Base-by-base conservation (phyloP, 768 basidiomycete species). In the Mycena polygramma region DNA sequence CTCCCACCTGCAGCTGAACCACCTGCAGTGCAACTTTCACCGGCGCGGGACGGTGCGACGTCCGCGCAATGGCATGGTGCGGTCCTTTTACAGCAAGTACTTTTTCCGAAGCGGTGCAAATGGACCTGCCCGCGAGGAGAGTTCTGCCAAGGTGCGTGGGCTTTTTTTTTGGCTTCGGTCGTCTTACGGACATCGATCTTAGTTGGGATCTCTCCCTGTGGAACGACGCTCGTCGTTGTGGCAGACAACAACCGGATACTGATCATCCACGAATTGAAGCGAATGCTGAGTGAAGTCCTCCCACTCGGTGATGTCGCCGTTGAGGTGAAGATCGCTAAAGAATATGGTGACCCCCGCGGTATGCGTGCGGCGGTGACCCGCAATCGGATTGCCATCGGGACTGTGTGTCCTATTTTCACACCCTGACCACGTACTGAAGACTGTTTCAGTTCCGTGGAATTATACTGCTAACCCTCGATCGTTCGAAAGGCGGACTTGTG, bases 141-240 rank as follows among this genome's bases (percentile, higher is more conserved):
- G 22, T 41, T 66, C 46, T 6, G 7, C 8, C 45, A 58, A 58
- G 55, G 64, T 51, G n/a, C 22, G 57, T 36, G 11, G 9, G 8
- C 11, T 17, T 22, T 1, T 6, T 22, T 43, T 30, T 2, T 30
- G 30, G 22, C 3, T 20, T 26, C 17, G 4, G 14, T 19, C 37
- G 22, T 8, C 15, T 39, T 24, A 51, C 7, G 22, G 4, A n/a
- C 11, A 52, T 24, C 24, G 14, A 2, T 30, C 17, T n/a, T 30
- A 66, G 65, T 59, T 24, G 65, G 65, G 11, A 11, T 66, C 11
- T 66, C 65, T 2, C 14, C 22, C 9, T 66, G 65, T 20, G 65
- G 65, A 11, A 66, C 65, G 1, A 66, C 48, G 2, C 57, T 58
- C 14, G 49, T 52, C 39, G 22, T 35, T 14, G 48, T 60, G 7